Percentiles rank a stretch among this genome's conserved stretches.
phyloP scores from a whole-genome alignment of 768 basidiomycete genomes.

The Dendrothele bispora region DNA sequence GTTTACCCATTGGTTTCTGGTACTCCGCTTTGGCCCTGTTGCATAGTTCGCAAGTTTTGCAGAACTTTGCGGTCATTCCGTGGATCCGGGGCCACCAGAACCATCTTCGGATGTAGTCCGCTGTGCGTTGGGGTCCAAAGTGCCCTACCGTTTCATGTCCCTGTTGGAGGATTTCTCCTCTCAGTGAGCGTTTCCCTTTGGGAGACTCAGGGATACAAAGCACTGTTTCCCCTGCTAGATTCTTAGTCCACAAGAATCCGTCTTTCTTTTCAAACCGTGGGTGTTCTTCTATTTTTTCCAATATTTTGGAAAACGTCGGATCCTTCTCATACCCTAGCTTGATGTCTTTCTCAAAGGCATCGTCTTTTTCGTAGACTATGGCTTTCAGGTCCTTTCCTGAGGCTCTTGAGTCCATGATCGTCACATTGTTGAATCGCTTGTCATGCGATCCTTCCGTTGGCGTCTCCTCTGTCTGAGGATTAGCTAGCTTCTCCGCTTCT shows the following conservation, averaged over 20 bases:
- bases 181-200: not conserved
- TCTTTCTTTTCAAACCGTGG: not conserved
- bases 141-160: not conserved
- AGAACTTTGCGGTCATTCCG: not conserved
- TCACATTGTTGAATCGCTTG: not conserved
- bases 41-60: not conserved
- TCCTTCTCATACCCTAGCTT: not conserved
- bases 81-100: constrained; percentile 11
- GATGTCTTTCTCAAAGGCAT: not conserved
- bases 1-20: not conserved
- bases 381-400: not conserved
- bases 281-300: not conserved
- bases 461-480: not conserved
- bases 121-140: constrained; percentile 13
- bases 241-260: not conserved
- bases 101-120: constrained; percentile 22
- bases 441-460: not conserved
- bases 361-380: not conserved
- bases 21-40: not conserved
- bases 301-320: not conserved
- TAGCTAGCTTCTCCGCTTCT: not conserved
- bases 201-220: not conserved
- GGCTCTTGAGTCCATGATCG: not conserved
- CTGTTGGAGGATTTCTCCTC: not conserved
- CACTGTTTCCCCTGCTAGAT: not conserved